These are phyloP conservation scores for Hymenoscyphus salicellus DNA, from an alignment of 2,329 filamentous ascomycete genomes.

Conservation along the genomic window DNA sequence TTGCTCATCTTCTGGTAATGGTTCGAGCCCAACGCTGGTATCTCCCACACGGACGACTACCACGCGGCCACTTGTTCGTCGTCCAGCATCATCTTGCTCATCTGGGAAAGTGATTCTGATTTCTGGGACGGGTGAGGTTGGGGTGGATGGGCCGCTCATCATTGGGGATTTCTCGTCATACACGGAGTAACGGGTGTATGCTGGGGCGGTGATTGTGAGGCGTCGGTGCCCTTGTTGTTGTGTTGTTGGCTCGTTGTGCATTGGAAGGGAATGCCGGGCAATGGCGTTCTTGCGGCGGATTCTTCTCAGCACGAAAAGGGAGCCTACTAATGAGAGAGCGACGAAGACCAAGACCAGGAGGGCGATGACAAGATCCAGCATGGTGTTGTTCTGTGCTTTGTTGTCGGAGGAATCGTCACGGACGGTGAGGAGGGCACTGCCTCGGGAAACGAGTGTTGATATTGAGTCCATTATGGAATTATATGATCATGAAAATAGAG, in stretches of 20 bases:
- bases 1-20: constrained; percentile 69
- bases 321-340: constrained; percentile 63
- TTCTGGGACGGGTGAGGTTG: constrained; percentile 81
- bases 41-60: constrained; percentile 91
- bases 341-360: constrained; percentile 76
- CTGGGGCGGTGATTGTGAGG: constrained; percentile 50
- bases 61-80: constrained; percentile 78
- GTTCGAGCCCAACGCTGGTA: constrained; percentile 81
- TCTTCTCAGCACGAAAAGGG: constrained; percentile 71
- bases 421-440: constrained; percentile 44
- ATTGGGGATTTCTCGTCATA: constrained; percentile 78
- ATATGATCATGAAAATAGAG: constrained; percentile 11
- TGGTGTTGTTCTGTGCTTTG: constrained; percentile 50
- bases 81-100: constrained; percentile 83
- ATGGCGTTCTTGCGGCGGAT: constrained; percentile 49
- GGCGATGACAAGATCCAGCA: constrained; percentile 74
- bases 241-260: constrained; percentile 56
- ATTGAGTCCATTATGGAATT: constrained; percentile 27
- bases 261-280: constrained; percentile 58
- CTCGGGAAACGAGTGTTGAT: constrained; percentile 36
- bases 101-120: constrained; percentile 98
- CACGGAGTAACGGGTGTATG: constrained; percentile 57
- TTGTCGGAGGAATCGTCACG: constrained; percentile 44
- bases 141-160: constrained; percentile 70
- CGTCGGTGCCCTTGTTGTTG: constrained; percentile 45